phyloP scores from a whole-genome alignment of 805 yeast species.

The Zygotorulaspora sp. region DNA sequence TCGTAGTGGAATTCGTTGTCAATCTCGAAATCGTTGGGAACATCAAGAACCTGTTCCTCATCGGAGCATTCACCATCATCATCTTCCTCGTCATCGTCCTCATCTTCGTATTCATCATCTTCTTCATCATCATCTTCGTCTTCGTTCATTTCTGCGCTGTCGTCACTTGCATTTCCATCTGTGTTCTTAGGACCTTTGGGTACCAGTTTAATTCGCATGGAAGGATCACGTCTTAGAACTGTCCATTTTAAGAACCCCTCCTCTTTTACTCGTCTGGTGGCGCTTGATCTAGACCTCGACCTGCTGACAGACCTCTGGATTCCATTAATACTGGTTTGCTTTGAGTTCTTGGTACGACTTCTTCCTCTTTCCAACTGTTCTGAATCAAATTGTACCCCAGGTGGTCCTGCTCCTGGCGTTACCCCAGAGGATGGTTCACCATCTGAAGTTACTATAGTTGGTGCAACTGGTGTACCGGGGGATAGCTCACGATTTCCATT shows the following conservation, averaged over 20 bases:
- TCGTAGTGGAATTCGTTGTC: slow-evolving; percentile 33
- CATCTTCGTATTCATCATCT: slow-evolving; percentile 50
- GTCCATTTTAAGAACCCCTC: slow-evolving; percentile 54
- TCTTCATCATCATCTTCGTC: slow-evolving; percentile 23
- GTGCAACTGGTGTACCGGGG: neutral
- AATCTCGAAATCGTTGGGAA: slow-evolving; percentile 32
- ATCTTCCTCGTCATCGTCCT: slow-evolving; percentile 47
- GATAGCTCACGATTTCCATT: neutral
- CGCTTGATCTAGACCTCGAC: slow-evolving; percentile 33
- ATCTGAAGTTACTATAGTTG: neutral
- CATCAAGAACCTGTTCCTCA: slow-evolving; percentile 39
- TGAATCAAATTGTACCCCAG: slow-evolving; percentile 29
- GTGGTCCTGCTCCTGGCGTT: neutral
- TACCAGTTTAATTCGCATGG: slow-evolving; percentile 46
- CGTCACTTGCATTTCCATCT: slow-evolving; percentile 13
- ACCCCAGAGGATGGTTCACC: slow-evolving; percentile 4
- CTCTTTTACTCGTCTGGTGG: slow-evolving; percentile 25
- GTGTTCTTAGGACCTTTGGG: slow-evolving; percentile 18
- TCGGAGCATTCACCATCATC: slow-evolving; percentile 38
- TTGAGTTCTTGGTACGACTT: slow-evolving; percentile 25
- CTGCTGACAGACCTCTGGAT: slow-evolving; percentile 20
- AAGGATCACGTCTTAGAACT: slow-evolving; percentile 69
- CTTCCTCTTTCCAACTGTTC: slow-evolving; percentile 30
- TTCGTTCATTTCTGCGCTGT: slow-evolving; percentile 20
- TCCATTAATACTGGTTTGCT: slow-evolving; percentile 9